Evolutionary conservation across 768 basidiomycete species (phyloP), one percentile per base, ranked within the genome.

Genomic region (Tricholoma hemisulphureum): DNA sequence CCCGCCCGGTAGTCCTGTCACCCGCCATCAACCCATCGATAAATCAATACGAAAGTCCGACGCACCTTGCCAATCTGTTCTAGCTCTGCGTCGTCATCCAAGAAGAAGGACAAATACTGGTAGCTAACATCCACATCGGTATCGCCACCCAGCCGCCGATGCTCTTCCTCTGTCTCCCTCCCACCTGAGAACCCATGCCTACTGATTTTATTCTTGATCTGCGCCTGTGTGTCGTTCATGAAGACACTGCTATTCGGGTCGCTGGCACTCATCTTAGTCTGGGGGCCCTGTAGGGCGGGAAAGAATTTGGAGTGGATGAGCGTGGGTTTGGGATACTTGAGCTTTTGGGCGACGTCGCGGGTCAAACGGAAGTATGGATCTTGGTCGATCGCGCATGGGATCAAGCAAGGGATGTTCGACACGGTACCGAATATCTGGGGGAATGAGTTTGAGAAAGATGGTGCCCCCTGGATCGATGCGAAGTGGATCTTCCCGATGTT

Each of bases 401-500:
- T 49, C 24, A 56, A 48, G 20, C 43, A 56, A 32, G 46, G 55
- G 32, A 46, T 56, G 9, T 56, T 56, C 18, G 55, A 56, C 32
- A 41, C 55, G 9, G 43, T 49, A 13, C 46, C 55, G n/a, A 49
- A 56, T 2, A 56, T 49, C 32, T 56, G 93, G 18, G 97, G 95
- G 80, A 98, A 99, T 11, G 95, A 97, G 72, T 95, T 96, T 61
- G 93, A 95, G 80, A 99, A 99, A 16, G 94, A 91, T 0, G 97
- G 95, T 1, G 95, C 86, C 7, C 97, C 94, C 74, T 99, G 97
- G 62, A 99, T 86, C 26, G 97, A 82, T 32, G 89, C 93, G 71
- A 99, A 99, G 75, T 98, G 95, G 58, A 93, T 85, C 77, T 98
- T 98, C 59, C 97, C 97, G 62, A 98, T 94, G 75, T 98, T 98